Base-by-base conservation (phyloP, 2,329 filamentous ascomycete genomes). In the Colletotrichum kahawae region DNA sequence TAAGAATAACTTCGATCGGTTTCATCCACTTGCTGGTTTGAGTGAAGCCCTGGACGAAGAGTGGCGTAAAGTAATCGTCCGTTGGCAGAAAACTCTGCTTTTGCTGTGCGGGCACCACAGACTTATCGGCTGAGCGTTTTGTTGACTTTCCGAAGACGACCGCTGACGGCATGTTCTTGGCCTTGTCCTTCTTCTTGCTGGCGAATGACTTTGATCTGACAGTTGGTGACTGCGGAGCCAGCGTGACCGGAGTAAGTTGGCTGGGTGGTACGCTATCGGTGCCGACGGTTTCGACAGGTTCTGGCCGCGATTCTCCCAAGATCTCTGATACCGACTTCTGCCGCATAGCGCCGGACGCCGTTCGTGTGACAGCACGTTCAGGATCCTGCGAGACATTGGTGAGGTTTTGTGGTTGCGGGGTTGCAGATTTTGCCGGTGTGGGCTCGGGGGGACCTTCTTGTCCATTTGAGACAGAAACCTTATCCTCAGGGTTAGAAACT, bases 131-230 rank as follows among this genome's bases (percentile, higher is more conserved):
- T 24, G 83, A 78, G 62, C 86, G 87, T 77, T 87, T 87, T 1
- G 86, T 85, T 70, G 92, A 91, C 80, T 94, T 95, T 4, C 94
- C 93, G 81, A 97, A 97, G 0, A 96, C 89, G 5, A 97, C 95
- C 0, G 92, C 94, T 2, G 93, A 95, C 16, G 93, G 87, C 78
- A 93, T 93, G 77, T 89, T 92, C 80, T 92, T 93, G 66, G 90
- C 88, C 77, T 88, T 90, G 36, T 90, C 87, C 78, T 90, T 92
- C 51, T 85, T 85, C 74, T 90, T 88, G 33, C 78, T 77, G 8
- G 82, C 77, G 9, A 80, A 70, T 12, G 69, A 67, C 68, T 78
- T 57, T 76, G 79, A 27, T 65, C 82, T 82, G 4, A 82, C 77
- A 2, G 81, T 81, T 5, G 87, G 85, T 16, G 87, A 89, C 76